Conservation (phyloP, 2,329 filamentous ascomycete species). For the Colletotrichum lini region DNA sequence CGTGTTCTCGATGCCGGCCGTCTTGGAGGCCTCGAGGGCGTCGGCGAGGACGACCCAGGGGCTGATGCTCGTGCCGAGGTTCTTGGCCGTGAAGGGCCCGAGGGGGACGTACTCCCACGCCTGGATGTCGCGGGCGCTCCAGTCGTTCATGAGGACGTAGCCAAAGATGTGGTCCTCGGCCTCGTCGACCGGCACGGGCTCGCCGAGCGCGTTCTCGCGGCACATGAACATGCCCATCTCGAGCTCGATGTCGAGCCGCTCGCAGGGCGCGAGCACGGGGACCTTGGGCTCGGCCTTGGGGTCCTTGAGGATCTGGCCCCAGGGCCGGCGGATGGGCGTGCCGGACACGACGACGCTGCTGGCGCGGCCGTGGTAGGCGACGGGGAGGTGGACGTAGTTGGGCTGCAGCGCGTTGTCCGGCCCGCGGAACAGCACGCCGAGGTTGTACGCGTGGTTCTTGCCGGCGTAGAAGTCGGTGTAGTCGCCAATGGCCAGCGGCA, state of each 20-base stretch:
- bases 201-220: conserved; percentile 75
- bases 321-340: conserved; percentile 79
- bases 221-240: conserved; percentile 84
- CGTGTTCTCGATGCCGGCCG: conserved; percentile 50
- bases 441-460: conserved; percentile 79
- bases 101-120: conserved; percentile 73
- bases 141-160: conserved; percentile 75
- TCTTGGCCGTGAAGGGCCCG: conserved; percentile 75
- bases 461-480: conserved; percentile 91
- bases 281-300: conserved; percentile 67
- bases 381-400: conserved; percentile 85
- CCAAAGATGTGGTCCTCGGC: conserved; percentile 83
- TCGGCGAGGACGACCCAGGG: conserved; percentile 75
- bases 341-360: conserved; percentile 83
- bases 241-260: conserved; percentile 80
- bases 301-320: conserved; percentile 76
- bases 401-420: conserved; percentile 81
- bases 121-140: conserved; percentile 75
- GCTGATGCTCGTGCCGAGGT: conserved; percentile 71
- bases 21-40: conserved; percentile 59
- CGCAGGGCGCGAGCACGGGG: conserved; percentile 71
- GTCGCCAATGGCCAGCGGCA: conserved; percentile 84
- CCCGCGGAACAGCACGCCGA: conserved; percentile 81
- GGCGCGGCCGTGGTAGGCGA: conserved; percentile 85
- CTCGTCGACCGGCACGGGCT: conserved; percentile 74